phyloP scores from a whole-genome alignment of 164 flowering plant genomes.

The Sextonia rubra region DNA sequence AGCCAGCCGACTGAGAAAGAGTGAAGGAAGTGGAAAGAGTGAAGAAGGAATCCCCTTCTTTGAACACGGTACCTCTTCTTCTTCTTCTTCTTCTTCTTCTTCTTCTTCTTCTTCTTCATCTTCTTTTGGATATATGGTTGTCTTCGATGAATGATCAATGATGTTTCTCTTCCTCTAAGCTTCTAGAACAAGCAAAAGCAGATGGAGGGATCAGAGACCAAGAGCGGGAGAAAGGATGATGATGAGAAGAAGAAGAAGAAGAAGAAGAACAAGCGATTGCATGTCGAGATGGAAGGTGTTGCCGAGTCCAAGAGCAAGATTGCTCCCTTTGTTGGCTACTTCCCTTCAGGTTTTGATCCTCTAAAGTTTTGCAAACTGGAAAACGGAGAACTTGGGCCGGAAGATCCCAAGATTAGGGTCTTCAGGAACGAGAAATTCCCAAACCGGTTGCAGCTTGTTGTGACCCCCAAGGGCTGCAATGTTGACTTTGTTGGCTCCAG shows the following conservation, averaged over 20 bases:
- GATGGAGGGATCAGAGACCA: background rate
- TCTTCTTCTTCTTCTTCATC: no score
- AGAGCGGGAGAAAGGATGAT: background rate
- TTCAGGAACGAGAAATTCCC: slow-evolving; percentile 1
- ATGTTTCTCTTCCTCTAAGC: no score
- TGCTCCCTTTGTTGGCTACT: slow-evolving; percentile 16
- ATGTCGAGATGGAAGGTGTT: slow-evolving; percentile 7
- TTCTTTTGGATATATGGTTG: no score
- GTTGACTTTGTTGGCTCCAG: slow-evolving; percentile 71
- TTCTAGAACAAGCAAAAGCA: no score
- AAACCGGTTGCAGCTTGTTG: slow-evolving; percentile 44
- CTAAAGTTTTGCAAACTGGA: background rate
- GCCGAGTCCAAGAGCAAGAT: slow-evolving; percentile 5
- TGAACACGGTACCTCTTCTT: no score
- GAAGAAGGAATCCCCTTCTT: no score
- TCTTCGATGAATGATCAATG: no score
- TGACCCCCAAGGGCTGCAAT: slow-evolving; percentile 38
- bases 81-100: no score
- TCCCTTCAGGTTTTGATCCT: slow-evolving; percentile 20
- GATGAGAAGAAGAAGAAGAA: slow-evolving; percentile 3
- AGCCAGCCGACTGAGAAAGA: no score
- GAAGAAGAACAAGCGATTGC: slow-evolving; percentile 1
- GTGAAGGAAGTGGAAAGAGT: no score
- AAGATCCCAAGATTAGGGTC: slow-evolving; percentile 5
- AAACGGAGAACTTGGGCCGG: background rate